phyloP scores from a whole-genome alignment of 495 filamentous ascomycete species.

The Lasiosphaeria miniovina region DNA sequence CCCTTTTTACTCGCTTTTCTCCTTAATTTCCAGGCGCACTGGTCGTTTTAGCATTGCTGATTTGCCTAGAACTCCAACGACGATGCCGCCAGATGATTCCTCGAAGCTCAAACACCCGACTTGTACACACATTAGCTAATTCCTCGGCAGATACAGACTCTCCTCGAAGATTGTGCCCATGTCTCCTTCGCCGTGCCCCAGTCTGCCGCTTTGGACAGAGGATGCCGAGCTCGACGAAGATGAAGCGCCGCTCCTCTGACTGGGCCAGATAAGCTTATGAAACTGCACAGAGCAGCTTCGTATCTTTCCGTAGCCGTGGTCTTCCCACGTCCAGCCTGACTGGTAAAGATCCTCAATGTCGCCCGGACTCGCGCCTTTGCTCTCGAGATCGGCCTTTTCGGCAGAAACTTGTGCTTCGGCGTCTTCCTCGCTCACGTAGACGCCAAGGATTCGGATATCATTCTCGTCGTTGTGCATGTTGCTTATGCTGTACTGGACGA shows the following conservation, averaged over 20 bases:
- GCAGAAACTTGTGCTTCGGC: neutral
- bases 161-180: neutral
- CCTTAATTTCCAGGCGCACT: no score
- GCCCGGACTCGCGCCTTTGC: neutral
- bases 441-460: neutral
- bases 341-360: neutral
- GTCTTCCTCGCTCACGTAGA: conserved; percentile 7
- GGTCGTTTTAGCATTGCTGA: no score
- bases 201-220: neutral
- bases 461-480: neutral
- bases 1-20: no score
- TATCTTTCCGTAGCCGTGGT: neutral
- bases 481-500: conserved; percentile 5
- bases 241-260: neutral
- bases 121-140: neutral
- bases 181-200: neutral
- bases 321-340: conserved; percentile 6
- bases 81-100: no score
- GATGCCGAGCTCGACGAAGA: neutral
- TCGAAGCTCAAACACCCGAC: no score
- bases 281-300: conserved; percentile 8
- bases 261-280: conserved; percentile 9
- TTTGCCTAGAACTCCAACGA: no score
- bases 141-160: neutral
- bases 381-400: neutral